Evolutionary conservation across 768 basidiomycete genomes (phyloP), one percentile per base, ranked within the genome.

Genomic region (Rubroboletus pulcherrimus): DNA sequence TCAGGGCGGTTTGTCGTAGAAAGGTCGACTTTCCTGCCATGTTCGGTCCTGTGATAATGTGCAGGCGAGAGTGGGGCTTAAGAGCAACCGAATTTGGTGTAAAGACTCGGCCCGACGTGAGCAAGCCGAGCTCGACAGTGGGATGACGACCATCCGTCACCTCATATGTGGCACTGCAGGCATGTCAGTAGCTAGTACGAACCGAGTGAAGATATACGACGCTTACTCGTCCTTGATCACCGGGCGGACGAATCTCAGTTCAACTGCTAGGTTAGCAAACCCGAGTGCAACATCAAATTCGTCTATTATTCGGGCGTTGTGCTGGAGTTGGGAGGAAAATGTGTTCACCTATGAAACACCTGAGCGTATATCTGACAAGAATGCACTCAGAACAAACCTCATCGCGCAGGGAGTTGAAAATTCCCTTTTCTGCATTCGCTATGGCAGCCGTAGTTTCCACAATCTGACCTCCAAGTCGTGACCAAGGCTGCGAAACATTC

Each of bases 11-110:
- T 68, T 97, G 95, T 30, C 96, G 88, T 35, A 99, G 80, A 26
- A 92, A 78, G 0, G 96, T 98, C 3, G 93, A 95, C 72, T 99
- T 99, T 51, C 91, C 91, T 7, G 89, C 92, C 91, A 93, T 95
- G 64, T 97, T 98, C 0, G 96, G 95, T 0, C 95, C 95, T 7
- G 95, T 98, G 58, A 98, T 89, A 21, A 87, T 67, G 60, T 96
- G 94, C 10, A 97, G 64, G 30, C 81, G 83, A 15, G 86, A 84
- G 12, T 73, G 63, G 0, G 83, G 75, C 4, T 74, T 75, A 64
- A 98, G 77, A 15, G 74, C 61, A 21, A 93, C 78, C 2, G 87
- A 86, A 69, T 98, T 98, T 0, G 94, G 86, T 1, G 85, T 91
- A 70, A 96, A 98, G 12, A 80, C 76, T 30, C 94, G 84, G 24